Evolutionary conservation across 1,139 yeast genomes (phyloP), one percentile per base, ranked within the genome.

Genomic region (Casaregolazyma suthepensis): DNA sequence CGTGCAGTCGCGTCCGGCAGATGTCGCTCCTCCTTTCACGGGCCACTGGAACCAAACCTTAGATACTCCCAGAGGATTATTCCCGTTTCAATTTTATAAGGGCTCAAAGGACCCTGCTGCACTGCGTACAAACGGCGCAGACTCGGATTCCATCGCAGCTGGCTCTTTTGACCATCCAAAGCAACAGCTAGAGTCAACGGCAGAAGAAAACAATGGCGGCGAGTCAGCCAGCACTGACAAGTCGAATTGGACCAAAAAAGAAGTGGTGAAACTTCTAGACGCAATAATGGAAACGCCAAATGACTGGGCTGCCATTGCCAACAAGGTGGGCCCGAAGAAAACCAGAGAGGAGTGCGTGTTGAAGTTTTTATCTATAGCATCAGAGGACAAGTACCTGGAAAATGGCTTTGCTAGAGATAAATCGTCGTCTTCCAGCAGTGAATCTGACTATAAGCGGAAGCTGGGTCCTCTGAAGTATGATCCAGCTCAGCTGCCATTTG

Each of bases 31-130:
- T 49, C 93, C 91, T 13, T 83, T 79, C 61, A 75, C 79, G 3
- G 78, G 79, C 45, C 77, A 75, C 56, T 75, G 74, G 69, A 68
- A 71, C 54, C 68, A 72, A 10, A 65, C 71, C 55, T 84, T 83
- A 63, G 99, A 94, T 70, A 88, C 96, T 0, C 99, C 99, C 48
- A 78, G 96, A 59, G 98, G 98, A 0, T 73, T 91, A 60, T 91
- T 90, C 67, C 99, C 99, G 22, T 93, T 91, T 70, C 94, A 90
- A 66, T 61, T 71, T 22, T 71, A 70, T 61, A 64, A 66, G 50
- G 73, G 72, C 10, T 52, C 57, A 10, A 62, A 62, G 31, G 74
- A 70, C 51, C 70, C 71, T 1, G 55, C 61, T 1, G 58, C 62
- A 17, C 58, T 56, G 48, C 55, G 54, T 9, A 47, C 51, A n/a